Evolutionary conservation across 495 filamentous ascomycete genomes (phyloP), one percentile per base, ranked within the genome.

Genomic region (Penicillium maclennaniae): DNA sequence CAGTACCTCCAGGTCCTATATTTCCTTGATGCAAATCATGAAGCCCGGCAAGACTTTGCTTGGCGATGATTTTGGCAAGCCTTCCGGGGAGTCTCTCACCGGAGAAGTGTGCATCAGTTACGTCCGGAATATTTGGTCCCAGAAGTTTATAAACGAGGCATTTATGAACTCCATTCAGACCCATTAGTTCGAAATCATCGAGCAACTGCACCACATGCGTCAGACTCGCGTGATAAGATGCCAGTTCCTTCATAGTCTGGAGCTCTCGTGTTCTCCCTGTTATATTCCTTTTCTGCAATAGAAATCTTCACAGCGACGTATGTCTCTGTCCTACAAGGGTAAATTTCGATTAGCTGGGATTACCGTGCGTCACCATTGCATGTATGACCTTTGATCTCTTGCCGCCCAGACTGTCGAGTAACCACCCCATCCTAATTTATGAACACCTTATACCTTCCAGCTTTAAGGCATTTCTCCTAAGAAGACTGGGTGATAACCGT

Each of bases 391-490:
- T 61, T 56, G 51, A 53, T 80, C 75, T 53, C 59, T 64, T 21
- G 74, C 74, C 10, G 71, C 61, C 77, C 78, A 81, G 45, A 79
- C 75, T 26, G 76, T 80, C 6, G 76, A 77, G 55, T 69, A 77
- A 7, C 63, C 64, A 39, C 76, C 78, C 56, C 69, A 73, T 45
- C 76, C 74, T 42, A 78, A 55, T 59, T 81, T 81, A 51, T 77
- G 70, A 75, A 39, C 17, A 81, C 60, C 43, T 66, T 72, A 54
- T 79, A 81, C 39, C 71, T 54, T 21, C 65, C 66, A 36, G 67
- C 38, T 27, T 68, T 53, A 10, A 78, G 64, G 15, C 34, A 50
- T 41, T 41, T 74, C 66, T 15, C 70, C 74, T 14, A 80, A 50
- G 19, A 44, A 54, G 43, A 76, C 58, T 15, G 78, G 79, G 43